Evolutionary conservation across 2,329 filamentous ascomycete species (phyloP).

Genomic region (Xylaria sp.): DNA sequence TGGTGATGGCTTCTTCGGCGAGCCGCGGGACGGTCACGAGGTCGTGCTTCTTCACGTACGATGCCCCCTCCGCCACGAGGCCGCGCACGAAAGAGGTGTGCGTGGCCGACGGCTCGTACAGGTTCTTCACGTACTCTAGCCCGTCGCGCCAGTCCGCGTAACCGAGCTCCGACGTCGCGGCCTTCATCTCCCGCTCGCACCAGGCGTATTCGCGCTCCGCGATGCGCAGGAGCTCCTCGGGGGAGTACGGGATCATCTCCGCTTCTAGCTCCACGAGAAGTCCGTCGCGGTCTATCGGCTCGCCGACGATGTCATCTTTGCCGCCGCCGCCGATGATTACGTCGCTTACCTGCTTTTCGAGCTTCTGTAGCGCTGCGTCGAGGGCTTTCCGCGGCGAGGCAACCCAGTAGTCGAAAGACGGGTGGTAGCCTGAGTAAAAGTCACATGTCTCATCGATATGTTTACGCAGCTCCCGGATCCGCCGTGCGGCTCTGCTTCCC

Average conservation of each 20-base stretch:
- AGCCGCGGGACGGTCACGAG: constrained; percentile 66
- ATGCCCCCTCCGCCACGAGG: constrained; percentile 62
- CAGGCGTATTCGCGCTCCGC: constrained; percentile 64
- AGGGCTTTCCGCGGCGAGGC: constrained; percentile 57
- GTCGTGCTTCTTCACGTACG: constrained; percentile 64
- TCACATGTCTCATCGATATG: constrained; percentile 59
- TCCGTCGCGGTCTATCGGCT: constrained; percentile 65
- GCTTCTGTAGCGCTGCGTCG: constrained; percentile 52
- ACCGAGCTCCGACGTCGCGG: constrained; percentile 60
- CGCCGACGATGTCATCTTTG: constrained; percentile 64
- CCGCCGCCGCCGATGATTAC: constrained; percentile 58
- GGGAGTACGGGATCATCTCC: constrained; percentile 69
- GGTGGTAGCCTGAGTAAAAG: constrained; percentile 68
- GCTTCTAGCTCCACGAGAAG: constrained; percentile 63
- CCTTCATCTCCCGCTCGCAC: constrained; percentile 66
- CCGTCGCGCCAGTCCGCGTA: constrained; percentile 63
- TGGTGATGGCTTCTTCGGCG: constrained; percentile 64
- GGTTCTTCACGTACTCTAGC: constrained; percentile 66
- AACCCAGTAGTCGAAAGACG: constrained; percentile 68
- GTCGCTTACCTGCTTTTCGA: constrained; percentile 52
- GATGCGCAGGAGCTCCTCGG: constrained; percentile 65
- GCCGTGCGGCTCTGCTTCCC: constrained; percentile 60
- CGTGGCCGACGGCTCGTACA: constrained; percentile 64
- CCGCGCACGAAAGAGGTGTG: constrained; percentile 64
- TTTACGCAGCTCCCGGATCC: constrained; percentile 53